These are phyloP conservation scores for Rhizopogon vesiculosus DNA, from an alignment of 768 basidiomycete genomes.

Conservation along the genomic window DNA sequence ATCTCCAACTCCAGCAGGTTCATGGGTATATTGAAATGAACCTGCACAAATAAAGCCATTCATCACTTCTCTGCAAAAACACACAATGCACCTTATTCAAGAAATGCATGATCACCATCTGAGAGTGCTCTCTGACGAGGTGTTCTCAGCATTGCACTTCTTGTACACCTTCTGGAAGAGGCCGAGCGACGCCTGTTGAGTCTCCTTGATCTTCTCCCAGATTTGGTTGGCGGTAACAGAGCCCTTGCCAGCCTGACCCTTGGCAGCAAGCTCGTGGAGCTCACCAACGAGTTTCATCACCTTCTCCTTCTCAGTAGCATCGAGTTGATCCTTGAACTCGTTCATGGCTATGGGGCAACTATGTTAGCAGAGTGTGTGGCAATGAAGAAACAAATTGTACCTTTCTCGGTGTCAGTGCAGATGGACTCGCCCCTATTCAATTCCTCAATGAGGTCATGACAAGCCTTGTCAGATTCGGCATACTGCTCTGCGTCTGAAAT, in stretches of 20 bases:
- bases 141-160: conserved; percentile 79
- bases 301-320: conserved; percentile 89
- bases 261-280: conserved; percentile 82
- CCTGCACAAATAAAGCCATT: too few species aligned
- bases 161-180: conserved; percentile 98
- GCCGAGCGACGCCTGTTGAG: conserved; percentile 90
- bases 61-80: too few species aligned
- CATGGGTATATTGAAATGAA: too few species aligned
- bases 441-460: conserved; percentile 88
- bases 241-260: conserved; percentile 85
- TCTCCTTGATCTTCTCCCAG: conserved; percentile 89
- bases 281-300: conserved; percentile 83
- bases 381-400: conserved; percentile 30
- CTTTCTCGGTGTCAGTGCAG: conserved; percentile 93
- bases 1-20: too few species aligned
- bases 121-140: conserved; percentile 37
- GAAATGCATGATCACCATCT: too few species aligned
- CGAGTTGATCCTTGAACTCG: conserved; percentile 98
- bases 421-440: conserved; percentile 96
- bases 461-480: conserved; percentile 89
- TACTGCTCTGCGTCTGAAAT: conserved; percentile 90
- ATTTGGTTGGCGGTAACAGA: conserved; percentile 81
- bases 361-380: not conserved
- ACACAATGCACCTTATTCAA: too few species aligned
- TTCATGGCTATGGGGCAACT: conserved; percentile 60